These are phyloP conservation scores for Pontederia paniculata DNA, from an alignment of 176 grass and related monocot species.

Conservation along the genomic window DNA sequence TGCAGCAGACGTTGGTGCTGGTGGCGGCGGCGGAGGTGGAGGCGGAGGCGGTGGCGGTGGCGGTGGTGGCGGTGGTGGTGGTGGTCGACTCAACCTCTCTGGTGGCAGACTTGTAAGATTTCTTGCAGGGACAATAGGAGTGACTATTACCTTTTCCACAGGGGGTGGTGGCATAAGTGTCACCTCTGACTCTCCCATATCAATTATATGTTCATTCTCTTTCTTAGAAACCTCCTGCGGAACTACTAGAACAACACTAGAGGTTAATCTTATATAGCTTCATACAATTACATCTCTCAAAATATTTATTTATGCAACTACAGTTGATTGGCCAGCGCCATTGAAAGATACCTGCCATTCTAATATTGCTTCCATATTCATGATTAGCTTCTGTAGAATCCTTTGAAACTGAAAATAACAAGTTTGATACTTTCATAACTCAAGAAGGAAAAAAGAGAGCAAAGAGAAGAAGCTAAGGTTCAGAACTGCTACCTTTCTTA, in stretches of 20 bases:
- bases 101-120: conserved; percentile 30
- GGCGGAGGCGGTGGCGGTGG: too few relatives aligned
- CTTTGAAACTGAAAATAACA: conserved; percentile 8
- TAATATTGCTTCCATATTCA: conserved; percentile 26
- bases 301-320: not conserved
- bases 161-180: conserved; percentile 38
- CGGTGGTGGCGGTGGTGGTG: too few relatives aligned
- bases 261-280: not conserved
- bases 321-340: not conserved
- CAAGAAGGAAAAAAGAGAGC: not conserved
- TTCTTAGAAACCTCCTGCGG: conserved; percentile 25
- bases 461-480: not conserved
- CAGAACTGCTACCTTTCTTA: conserved; percentile 40
- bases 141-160: conserved; percentile 33
- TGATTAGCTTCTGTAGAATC: conserved; percentile 20
- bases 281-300: not conserved
- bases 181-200: conserved; percentile 42
- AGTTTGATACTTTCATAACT: not conserved
- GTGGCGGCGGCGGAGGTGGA: too few relatives aligned
- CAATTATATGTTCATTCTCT: conserved; percentile 50
- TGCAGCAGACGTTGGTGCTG: conserved; percentile 36
- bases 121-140: conserved; percentile 37
- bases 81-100: conserved; percentile 27
- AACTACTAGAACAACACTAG: conserved; percentile 21
- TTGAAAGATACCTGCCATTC: conserved; percentile 35